Evolutionary conservation across 176 grass and related monocot species (phyloP).

Genomic region (Guadua angustifolia): DNA sequence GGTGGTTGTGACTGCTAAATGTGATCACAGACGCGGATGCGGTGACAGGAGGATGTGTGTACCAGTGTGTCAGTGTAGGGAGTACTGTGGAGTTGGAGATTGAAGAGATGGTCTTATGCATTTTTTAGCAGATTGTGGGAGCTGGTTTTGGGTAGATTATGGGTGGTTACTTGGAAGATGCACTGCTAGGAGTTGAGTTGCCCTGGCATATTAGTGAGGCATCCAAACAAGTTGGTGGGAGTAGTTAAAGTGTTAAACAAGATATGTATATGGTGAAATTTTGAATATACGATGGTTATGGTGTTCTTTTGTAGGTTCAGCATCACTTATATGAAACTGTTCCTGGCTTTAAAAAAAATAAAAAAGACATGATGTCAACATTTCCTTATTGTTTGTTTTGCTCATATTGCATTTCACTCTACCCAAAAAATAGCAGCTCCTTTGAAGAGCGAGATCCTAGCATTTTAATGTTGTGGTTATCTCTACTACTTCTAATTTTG

Average conservation of each 20-base stretch:
- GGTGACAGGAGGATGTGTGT: neutral
- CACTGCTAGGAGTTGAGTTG: neutral
- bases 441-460: conserved; percentile 11
- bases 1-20: neutral
- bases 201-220: neutral
- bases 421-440: neutral
- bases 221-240: neutral
- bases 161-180: neutral
- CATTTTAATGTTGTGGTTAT: neutral
- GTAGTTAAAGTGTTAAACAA: neutral
- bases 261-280: neutral
- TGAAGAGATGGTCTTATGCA: neutral
- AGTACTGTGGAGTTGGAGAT: neutral
- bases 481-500: too few relatives aligned
- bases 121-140: neutral
- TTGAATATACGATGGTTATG: neutral
- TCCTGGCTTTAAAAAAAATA: neutral
- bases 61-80: neutral
- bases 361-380: neutral
- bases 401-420: neutral
- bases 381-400: neutral
- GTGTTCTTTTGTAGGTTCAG: conserved; percentile 1
- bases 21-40: neutral
- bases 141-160: neutral
- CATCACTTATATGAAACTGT: neutral